Base-by-base conservation (phyloP, 768 basidiomycete genomes). In the Fomitopsis serialis region DNA sequence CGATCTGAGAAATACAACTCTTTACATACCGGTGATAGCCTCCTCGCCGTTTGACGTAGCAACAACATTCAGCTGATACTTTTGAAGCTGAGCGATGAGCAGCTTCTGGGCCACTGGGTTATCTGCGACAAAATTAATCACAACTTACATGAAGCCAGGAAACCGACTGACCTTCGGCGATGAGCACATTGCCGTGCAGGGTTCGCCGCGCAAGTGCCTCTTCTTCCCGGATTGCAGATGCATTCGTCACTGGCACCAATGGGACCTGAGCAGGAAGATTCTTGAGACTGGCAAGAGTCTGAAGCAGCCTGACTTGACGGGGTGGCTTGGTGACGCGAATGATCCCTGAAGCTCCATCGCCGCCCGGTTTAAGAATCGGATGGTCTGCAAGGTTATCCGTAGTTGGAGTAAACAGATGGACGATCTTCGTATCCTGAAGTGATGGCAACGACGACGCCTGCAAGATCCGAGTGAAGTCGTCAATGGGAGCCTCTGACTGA, bases 311-410 rank as follows among this genome's bases (percentile, higher is more conserved):
- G 8, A 74, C 72, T 61, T 75, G 78, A 55, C 86, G 73, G 11
- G 86, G 84, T 0, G 85, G 86, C 64, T 87, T 88, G 9, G 84
- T 86, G 75, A 87, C 81, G 56, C 82, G 80, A 23, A 81, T 72
- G 6, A 87, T 77, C 12, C 81, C 81, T 0, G 80, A 74, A 27
- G 48, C 55, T 42, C 73, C 75, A 45, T 70, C 74, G 55, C 68
- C 80, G 15, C 37, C 37, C 19, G 37, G 19, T 42, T 71, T 77
- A 25, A 83, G 79, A 17, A 80, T 70, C 1, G 75, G 70, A 42
- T 77, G 76, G 17, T 80, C 78, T 6, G 78, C 72, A 36, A 76
- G 72, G 29, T 65, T 58, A 56, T 78, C 82, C 21, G 82, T 81
- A 1, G 82, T 85, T 1, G 86, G 87, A 1, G 86, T 87, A 63